A percentile compares a stretch with the other conserved stretches of the same genome.
These are phyloP conservation scores for Teratosphaeriaceae sp. DNA, from an alignment of 2,329 filamentous ascomycete species.

Conservation along the genomic window DNA sequence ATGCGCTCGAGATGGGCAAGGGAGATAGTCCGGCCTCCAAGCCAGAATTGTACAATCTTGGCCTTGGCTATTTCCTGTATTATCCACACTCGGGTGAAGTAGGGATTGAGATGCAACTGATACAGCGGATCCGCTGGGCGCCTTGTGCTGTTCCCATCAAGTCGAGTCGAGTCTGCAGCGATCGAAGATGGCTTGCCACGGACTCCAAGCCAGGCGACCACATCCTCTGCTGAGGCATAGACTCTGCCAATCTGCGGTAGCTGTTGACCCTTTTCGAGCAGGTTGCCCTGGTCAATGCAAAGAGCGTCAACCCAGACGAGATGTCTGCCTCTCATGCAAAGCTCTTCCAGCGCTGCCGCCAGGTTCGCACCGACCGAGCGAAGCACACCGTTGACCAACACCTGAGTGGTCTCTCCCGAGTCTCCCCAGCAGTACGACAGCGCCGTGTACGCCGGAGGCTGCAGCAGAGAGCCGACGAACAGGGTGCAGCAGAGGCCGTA, in stretches of 20 bases:
- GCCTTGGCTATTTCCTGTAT: constrained; percentile 1
- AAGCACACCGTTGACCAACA: not conserved
- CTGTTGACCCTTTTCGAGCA: not conserved
- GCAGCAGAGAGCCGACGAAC: no score
- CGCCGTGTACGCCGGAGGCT: not conserved
- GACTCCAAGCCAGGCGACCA: not conserved
- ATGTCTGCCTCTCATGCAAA: not conserved
- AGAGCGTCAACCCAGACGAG: not conserved
- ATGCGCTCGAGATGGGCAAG: no score
- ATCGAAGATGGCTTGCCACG: not conserved
- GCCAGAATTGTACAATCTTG: not conserved
- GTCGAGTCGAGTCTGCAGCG: not conserved
- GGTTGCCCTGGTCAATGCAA: not conserved
- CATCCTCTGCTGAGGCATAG: not conserved
- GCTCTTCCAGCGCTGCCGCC: not conserved
- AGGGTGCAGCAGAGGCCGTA: no score
- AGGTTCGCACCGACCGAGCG: not conserved
- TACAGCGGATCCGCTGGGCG: not conserved
- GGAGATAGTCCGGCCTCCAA: not conserved
- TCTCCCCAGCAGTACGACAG: constrained; percentile 3
- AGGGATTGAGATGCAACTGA: not conserved
- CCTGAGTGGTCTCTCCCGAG: no score
- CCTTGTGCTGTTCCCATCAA: not conserved
- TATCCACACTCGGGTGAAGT: not conserved
- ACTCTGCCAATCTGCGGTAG: not conserved